Base-by-base conservation (phyloP, 768 basidiomycete species). In the Pisolithus tinctorius region DNA sequence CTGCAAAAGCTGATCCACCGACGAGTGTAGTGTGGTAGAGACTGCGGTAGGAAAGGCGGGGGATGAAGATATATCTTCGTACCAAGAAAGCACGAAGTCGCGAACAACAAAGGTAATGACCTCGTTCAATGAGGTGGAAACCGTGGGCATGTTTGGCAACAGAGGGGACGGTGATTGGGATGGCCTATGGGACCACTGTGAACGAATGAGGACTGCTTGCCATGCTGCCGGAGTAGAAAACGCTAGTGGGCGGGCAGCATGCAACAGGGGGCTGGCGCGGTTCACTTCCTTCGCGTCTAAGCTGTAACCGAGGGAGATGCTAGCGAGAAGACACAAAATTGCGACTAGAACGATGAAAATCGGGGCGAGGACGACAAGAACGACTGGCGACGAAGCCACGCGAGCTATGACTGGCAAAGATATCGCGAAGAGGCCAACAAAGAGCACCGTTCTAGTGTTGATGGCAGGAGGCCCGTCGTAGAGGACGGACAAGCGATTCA, bases 201-300 rank as follows among this genome's bases (percentile, higher is more conserved):
- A 89, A 30, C 93, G 82, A 42, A 81, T 92, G 47, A 89, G 74
- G 44, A 91, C 87, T 0, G 86, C 92, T 61, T 93, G 89, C 93
- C 93, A 96, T 30, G 93, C 93, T 51, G 93, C 91, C 25, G 92
- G 90, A 3, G 92, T 92, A 4, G 91, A 90, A 72, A 96, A 95
- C 3, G 81, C 78, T 45, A 93, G 75, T 0, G 89, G 89, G 34
- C 82, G 79, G 16, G 89, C 83, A 0, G 84, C 81, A 51, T 72
- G 69, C 9, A 69, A 67, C n/a, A 84, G 71, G 40, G 67, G 67
- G 39, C 74, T 71, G n/a, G 50, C 57, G 10, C 56, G 52, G 1
- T 55, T 57, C 27, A 69, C 60, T 25, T 62, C 57, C 30, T 63
- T 75, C 7, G 73, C 63, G 63, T 89, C 88, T 53, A 88, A 72